Percentiles rank a stretch among this genome's conserved stretches.
phyloP scores from a whole-genome alignment of 305 asterid species.

The Fraxinus baroniana region DNA sequence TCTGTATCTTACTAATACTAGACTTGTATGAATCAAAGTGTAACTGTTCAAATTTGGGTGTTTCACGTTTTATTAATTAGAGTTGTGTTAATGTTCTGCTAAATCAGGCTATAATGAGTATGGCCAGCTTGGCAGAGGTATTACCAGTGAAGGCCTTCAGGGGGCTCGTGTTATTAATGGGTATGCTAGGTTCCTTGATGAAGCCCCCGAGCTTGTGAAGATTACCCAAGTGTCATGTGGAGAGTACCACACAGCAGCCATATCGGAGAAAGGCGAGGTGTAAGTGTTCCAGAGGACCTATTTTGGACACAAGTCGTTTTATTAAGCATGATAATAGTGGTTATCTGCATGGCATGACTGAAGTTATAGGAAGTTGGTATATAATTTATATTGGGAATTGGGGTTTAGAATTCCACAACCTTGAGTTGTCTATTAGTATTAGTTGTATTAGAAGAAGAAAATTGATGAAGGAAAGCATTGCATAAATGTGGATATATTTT shows the following conservation, averaged over 20 bases:
- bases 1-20: slow-evolving; percentile 8
- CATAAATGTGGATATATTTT: background rate
- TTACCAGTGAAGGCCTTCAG: slow-evolving; percentile 94
- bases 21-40: slow-evolving; percentile 24
- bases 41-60: slow-evolving; percentile 26
- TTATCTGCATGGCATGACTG: slow-evolving; percentile 36
- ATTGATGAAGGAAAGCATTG: background rate
- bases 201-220: slow-evolving; percentile 95
- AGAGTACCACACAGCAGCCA: slow-evolving; percentile 91
- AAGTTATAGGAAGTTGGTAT: slow-evolving; percentile 33
- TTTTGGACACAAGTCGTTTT: slow-evolving; percentile 39
- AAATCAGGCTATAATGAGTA: slow-evolving; percentile 97
- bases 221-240: slow-evolving; percentile 88
- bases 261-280: slow-evolving; percentile 97
- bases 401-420: background rate
- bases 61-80: slow-evolving; percentile 42
- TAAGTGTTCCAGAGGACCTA: slow-evolving; percentile 71
- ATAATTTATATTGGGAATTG: slow-evolving; percentile 14
- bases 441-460: background rate
- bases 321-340: slow-evolving; percentile 43
- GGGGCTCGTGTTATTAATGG: slow-evolving; percentile 78
- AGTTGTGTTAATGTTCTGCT: slow-evolving; percentile 54
- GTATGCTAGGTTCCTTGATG: slow-evolving; percentile 89
- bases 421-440: background rate
- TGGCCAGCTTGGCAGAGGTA: slow-evolving; percentile 99